These are phyloP conservation scores for Microstegium vimineum DNA, from an alignment of 176 grass and related monocot genomes.

Conservation along the genomic window DNA sequence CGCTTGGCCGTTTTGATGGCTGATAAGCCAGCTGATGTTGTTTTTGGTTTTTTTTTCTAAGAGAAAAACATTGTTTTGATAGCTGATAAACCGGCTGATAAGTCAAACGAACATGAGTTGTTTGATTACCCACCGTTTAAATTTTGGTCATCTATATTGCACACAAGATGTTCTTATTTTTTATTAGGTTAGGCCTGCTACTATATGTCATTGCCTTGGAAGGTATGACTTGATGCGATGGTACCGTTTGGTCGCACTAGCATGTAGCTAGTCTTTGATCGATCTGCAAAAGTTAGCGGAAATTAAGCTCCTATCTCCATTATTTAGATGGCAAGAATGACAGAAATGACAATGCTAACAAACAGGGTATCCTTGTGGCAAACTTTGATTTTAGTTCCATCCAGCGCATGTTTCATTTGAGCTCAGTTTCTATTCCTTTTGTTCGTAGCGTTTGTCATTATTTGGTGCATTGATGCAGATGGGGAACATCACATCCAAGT, in stretches of 20 bases:
- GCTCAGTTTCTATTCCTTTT: not conserved
- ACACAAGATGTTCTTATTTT: not conserved
- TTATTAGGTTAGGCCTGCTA: not conserved
- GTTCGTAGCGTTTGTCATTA: not conserved
- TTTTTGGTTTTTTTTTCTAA: too few species aligned
- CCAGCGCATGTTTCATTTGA: conserved; percentile 7
- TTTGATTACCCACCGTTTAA: not conserved
- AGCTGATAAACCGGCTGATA: too few species aligned
- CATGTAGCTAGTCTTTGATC: not conserved
- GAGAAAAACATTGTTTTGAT: too few species aligned
- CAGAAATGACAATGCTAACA: conserved; percentile 34
- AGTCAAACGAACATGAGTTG: not conserved
- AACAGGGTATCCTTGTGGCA: conserved; percentile 13
- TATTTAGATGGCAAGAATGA: conserved; percentile 26
- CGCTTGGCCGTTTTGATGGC: too few species aligned
- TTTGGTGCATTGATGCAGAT: not conserved
- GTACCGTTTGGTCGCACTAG: not conserved
- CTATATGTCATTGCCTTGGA: not conserved
- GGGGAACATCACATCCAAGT: not conserved
- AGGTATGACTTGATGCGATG: conserved; percentile 1
- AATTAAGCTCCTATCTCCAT: not conserved
- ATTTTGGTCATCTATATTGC: not conserved
- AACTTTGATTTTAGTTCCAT: conserved; percentile 16
- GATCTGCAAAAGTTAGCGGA: conserved; percentile 11
- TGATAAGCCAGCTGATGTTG: too few species aligned